Evolutionary conservation across 2,329 filamentous ascomycete species (phyloP).

Genomic region (Pseudocercospora macadamiae): DNA sequence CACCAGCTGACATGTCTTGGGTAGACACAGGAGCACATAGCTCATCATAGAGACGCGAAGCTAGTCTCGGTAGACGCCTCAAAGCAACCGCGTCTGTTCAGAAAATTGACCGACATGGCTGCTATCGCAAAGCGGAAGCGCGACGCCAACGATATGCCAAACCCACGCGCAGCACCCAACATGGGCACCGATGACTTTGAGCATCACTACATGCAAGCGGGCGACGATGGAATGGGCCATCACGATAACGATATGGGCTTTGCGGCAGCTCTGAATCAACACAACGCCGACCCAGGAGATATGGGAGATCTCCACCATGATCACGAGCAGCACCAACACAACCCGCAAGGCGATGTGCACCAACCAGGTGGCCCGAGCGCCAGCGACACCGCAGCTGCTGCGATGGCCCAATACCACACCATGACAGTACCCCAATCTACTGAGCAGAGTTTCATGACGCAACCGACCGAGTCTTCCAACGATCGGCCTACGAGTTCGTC

Average conservation of each 20-base stretch:
- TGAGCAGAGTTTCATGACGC: constrained; percentile 51
- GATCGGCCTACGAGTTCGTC: constrained; percentile 27
- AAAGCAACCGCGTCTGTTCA: neutral
- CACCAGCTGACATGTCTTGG: constrained; percentile 17
- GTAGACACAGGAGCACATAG: neutral
- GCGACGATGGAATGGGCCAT: constrained; percentile 39
- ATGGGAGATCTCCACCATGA: constrained; percentile 17
- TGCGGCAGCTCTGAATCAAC: constrained; percentile 36
- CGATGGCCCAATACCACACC: constrained; percentile 53
- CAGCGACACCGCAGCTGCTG: constrained; percentile 64
- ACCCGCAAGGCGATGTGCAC: constrained; percentile 24
- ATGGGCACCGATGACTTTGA: constrained; percentile 35
- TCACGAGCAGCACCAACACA: constrained; percentile 22
- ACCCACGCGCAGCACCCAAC: constrained; percentile 39
- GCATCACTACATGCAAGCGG: constrained; percentile 38
- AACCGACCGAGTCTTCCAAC: constrained; percentile 22
- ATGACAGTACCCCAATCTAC: constrained; percentile 62
- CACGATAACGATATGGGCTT: constrained; percentile 49
- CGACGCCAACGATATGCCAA: constrained; percentile 48
- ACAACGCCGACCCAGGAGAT: constrained; percentile 30
- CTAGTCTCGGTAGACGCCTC: neutral
- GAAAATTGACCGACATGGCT: constrained; percentile 27
- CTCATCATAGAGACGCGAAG: neutral
- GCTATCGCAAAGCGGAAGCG: constrained; percentile 51
- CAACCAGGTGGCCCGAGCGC: constrained; percentile 49